These are phyloP conservation scores for Penicillium paxilli DNA, from an alignment of 495 filamentous ascomycete genomes.

Conservation along the genomic window DNA sequence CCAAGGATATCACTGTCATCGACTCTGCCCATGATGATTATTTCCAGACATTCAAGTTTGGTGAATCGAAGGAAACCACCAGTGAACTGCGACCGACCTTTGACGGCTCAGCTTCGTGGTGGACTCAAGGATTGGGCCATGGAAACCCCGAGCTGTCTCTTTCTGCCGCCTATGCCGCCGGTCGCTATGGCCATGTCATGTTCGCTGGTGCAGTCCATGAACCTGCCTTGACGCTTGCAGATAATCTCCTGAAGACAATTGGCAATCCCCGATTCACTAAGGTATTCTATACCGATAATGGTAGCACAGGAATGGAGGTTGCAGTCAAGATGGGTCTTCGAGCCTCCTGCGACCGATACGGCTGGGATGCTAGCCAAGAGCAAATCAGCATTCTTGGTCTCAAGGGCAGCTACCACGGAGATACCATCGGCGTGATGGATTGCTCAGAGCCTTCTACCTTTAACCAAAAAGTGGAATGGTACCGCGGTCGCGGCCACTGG, in stretches of 20 bases:
- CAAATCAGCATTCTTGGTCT: conserved; percentile 67
- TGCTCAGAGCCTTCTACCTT: conserved; percentile 68
- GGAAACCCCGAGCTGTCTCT: conserved; percentile 66
- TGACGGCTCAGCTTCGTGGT: conserved; percentile 81
- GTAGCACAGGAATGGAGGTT: conserved; percentile 76
- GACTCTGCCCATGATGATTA: conserved; percentile 75
- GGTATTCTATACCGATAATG: conserved; percentile 79
- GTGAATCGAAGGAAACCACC: conserved; percentile 2
- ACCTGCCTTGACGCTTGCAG: conserved; percentile 65
- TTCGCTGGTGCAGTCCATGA: conserved; percentile 73
- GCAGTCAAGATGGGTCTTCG: conserved; percentile 77
- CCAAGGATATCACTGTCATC: conserved; percentile 63
- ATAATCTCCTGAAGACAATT: conserved; percentile 54
- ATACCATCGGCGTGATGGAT: conserved; percentile 83
- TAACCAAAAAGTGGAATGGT: conserved; percentile 80
- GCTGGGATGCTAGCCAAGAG: conserved; percentile 54
- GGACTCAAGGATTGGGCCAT: conserved; percentile 82
- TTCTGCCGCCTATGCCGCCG: conserved; percentile 73
- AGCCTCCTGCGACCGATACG: conserved; percentile 61
- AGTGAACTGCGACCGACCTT: conserved; percentile 58
- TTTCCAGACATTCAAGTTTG: conserved; percentile 58
- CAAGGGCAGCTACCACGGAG: conserved; percentile 77
- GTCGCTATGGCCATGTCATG: conserved; percentile 85
- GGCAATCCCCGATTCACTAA: conserved; percentile 60
- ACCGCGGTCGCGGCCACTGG: conserved; percentile 71